Conservation (phyloP, 2,329 filamentous ascomycete species). For the Verticillium longisporum region DNA sequence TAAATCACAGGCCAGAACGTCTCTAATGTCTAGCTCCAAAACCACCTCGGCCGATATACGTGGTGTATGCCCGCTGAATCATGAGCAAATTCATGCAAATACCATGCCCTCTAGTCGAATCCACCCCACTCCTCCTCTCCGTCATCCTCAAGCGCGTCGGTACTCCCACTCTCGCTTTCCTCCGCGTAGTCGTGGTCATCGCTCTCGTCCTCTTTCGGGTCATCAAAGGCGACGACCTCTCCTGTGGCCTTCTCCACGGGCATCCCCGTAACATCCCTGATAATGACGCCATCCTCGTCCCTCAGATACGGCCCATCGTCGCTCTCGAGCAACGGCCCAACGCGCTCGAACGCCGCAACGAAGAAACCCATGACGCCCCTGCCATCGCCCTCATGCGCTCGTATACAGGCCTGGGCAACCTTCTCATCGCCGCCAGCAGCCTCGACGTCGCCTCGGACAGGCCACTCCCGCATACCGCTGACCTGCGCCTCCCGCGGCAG, state of each 20-base stretch:
- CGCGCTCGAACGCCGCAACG: conserved; percentile 75
- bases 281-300: conserved; percentile 47
- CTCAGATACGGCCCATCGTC: conserved; percentile 44
- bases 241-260: conserved; percentile 29
- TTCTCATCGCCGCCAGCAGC: conserved; percentile 41
- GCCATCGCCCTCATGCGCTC: conserved; percentile 73
- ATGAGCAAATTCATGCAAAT: no score
- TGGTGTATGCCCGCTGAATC: no score
- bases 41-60: no score
- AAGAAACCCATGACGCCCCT: conserved; percentile 94
- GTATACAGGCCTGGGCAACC: conserved; percentile 68
- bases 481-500: conserved; percentile 67
- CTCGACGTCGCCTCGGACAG: conserved; percentile 51
- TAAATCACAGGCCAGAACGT: no score
- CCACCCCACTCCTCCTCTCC: conserved; percentile 24
- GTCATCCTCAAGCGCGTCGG: conserved; percentile 12
- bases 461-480: conserved; percentile 69
- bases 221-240: conserved; percentile 16
- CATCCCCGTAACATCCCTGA: conserved; percentile 31
- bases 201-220: not conserved
- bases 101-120: conserved; percentile 18
- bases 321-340: conserved; percentile 19
- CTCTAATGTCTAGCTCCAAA: no score
- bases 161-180: conserved; percentile 9
- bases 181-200: conserved; percentile 11